A percentile compares a stretch with the other conserved stretches of the same genome.
Evolutionary conservation across 306 rosid species (phyloP).

Genomic region (Corylus americana): DNA sequence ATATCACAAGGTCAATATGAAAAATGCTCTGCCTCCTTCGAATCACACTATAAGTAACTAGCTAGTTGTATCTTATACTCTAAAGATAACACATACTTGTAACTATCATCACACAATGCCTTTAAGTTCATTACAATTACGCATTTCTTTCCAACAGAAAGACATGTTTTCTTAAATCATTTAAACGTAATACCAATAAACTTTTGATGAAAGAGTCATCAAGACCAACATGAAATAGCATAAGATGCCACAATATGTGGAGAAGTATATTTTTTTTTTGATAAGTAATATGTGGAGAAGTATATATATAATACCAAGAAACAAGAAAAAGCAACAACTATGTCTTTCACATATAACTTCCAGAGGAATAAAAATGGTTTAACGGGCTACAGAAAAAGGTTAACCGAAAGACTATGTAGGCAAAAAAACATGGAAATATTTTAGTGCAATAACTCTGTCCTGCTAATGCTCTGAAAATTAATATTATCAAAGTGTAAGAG

Average conservation of each 20-base stretch:
- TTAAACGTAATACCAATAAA: background rate
- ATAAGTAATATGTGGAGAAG: background rate
- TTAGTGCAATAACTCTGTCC: background rate
- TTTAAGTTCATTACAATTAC: background rate
- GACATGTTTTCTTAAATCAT: background rate
- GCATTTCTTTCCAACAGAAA: background rate
- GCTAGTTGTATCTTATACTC: background rate
- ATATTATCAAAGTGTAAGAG: background rate
- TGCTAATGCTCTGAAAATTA: background rate
- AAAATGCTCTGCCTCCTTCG: background rate
- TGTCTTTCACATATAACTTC: background rate
- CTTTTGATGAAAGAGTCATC: background rate
- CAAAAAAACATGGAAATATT: background rate
- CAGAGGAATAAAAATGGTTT: background rate
- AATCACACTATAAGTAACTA: background rate
- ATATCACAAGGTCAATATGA: background rate
- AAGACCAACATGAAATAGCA: background rate
- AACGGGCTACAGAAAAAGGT: background rate
- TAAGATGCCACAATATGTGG: background rate
- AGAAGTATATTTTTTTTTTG: background rate
- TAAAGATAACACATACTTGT: background rate
- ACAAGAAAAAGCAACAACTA: background rate
- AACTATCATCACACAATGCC: background rate
- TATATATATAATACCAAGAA: background rate
- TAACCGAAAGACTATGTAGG: background rate